Evolutionary conservation across 306 rosid genomes (phyloP), one percentile per base, ranked within the genome.

Genomic region (Malus asiatica): DNA sequence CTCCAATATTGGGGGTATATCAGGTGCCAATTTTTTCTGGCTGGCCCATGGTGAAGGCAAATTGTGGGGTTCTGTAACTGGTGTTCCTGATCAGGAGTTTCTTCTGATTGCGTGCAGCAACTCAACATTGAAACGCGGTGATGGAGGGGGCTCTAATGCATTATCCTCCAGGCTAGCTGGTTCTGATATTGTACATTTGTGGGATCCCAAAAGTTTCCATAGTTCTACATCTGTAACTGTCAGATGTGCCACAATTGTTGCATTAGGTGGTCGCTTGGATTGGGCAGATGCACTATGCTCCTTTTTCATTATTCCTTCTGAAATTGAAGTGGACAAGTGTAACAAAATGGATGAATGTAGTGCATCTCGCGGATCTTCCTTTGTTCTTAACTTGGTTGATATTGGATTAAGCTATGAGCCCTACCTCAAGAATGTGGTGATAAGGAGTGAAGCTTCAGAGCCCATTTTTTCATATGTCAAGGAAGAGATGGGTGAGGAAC

Each of bases 401-500:
- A 74, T 89, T 82, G 98, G 93, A 66, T 79, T 95, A 85, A 90
- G 97, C 78, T 95, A 95, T 86, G 97, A 92, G 81, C 98, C 98
- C 57, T 90, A 88, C 86, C 46, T 77, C 66, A 90, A 82, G 79
- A 88, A 78, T 69, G 71, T 68, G 60, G 68, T 62, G 77, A 85
- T 74, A 78, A 84, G 83, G 33, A 81, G 73, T 74, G 87, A 87
- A 60, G 80, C 53, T 73, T 79, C 66, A 66, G 85, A 71, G 74
- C 82, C 88, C 33, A 79, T 33, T 80, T 83, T 46, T 84, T 87
- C 92, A 66, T 76, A 52, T 79, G 80, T 72, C 65, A 85, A 87
- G 66, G 87, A 85, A 70, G 89, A 78, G 77, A 84, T 27, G 71
- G 76, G 72, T 66, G 90, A 86, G 72, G 89, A 84, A 52, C 78